These are phyloP conservation scores for Colletotrichum sp. DNA, from an alignment of 2,329 filamentous ascomycete species.

Conservation along the genomic window DNA sequence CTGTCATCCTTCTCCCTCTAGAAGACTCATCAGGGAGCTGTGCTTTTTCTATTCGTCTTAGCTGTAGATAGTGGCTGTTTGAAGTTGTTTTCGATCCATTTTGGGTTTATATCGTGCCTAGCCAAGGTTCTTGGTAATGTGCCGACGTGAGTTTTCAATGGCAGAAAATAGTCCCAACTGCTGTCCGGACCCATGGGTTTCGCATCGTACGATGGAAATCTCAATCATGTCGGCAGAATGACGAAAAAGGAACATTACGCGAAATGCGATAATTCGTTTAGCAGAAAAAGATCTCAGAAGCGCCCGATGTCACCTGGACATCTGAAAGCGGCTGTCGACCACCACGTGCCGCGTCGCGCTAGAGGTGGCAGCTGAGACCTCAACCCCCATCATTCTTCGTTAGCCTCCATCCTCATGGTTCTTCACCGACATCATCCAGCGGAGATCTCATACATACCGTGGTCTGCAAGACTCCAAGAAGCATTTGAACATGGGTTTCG, in stretches of 20 bases:
- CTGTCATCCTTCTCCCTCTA: too few relatives aligned
- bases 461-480: neutral
- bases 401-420: neutral
- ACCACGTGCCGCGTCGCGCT: conserved; percentile 5
- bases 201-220: neutral
- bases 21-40: too few relatives aligned
- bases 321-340: neutral
- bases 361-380: neutral
- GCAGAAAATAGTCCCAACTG: fast-evolving
- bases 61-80: too few relatives aligned
- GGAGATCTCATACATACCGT: fast-evolving
- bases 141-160: too few relatives aligned
- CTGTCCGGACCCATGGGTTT: fast-evolving
- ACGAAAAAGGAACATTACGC: fast-evolving
- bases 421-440: neutral
- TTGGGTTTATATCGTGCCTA: too few relatives aligned
- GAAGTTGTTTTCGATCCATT: too few relatives aligned
- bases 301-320: neutral
- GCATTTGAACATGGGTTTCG: neutral
- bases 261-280: neutral
- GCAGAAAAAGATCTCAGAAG: neutral
- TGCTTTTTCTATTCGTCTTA: too few relatives aligned
- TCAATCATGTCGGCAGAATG: neutral
- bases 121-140: too few relatives aligned
- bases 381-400: neutral